Conservation (phyloP, 177 flowering plant genomes). For the Vitis hybrid region DNA sequence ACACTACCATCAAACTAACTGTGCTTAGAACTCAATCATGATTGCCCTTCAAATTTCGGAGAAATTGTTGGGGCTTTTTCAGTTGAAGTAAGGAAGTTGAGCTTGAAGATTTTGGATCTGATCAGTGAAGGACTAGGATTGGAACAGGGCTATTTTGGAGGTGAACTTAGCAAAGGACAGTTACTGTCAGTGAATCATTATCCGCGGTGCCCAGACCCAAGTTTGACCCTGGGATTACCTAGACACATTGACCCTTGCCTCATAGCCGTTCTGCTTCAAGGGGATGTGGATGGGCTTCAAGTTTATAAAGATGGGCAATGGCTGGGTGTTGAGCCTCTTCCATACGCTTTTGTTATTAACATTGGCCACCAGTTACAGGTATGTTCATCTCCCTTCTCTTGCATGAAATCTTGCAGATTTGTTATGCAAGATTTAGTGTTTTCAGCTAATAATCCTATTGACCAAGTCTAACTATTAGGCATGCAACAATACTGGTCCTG, state of each 20-base stretch:
- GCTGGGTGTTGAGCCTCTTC: slow-evolving; percentile 27
- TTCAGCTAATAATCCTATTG: too few species aligned
- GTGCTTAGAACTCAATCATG: neutral
- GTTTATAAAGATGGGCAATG: slow-evolving; percentile 34
- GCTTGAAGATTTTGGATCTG: slow-evolving; percentile 30
- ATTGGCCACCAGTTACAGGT: slow-evolving; percentile 33
- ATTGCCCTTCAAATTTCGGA: slow-evolving; percentile 12
- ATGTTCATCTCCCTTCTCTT: neutral
- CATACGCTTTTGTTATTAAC: slow-evolving; percentile 30
- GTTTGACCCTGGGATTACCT: slow-evolving; percentile 38
- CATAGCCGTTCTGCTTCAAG: slow-evolving; percentile 35
- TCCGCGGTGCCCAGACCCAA: slow-evolving; percentile 49
- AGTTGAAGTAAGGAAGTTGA: slow-evolving; percentile 25
- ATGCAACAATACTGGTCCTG: too few species aligned
- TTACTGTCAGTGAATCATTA: slow-evolving; percentile 29
- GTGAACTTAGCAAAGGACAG: slow-evolving; percentile 17
- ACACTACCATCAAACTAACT: too few species aligned
- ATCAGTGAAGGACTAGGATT: slow-evolving; percentile 43
- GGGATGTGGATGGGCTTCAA: slow-evolving; percentile 36
- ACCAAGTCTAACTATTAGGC: too few species aligned
- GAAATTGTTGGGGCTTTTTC: slow-evolving; percentile 31
- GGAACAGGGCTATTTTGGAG: slow-evolving; percentile 21
- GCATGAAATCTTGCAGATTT: too few species aligned
- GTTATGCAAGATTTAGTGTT: too few species aligned
- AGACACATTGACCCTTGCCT: slow-evolving; percentile 34